Conservation (phyloP, 306 rosid genomes). For the Trifolium dubium region DNA sequence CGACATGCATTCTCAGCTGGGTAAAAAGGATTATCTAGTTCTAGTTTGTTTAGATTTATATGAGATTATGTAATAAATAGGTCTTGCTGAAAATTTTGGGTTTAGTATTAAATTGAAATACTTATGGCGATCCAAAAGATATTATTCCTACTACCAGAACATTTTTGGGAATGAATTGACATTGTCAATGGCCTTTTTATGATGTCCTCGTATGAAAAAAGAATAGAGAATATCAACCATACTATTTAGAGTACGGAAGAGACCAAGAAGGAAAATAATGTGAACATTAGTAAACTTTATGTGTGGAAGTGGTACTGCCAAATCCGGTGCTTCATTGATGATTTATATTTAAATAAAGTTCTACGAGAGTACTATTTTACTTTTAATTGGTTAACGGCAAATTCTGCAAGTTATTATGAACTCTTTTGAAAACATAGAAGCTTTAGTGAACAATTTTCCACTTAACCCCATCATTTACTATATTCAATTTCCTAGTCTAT, state of each 20-base stretch:
- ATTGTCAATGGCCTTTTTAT: background rate
- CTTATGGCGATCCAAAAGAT: background rate
- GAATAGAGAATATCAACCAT: background rate
- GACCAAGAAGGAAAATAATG: background rate
- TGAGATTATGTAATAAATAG: slow-evolving; percentile 26
- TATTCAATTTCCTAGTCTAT: too few relatives aligned
- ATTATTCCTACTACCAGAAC: background rate
- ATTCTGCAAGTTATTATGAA: too few relatives aligned
- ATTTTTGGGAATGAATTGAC: background rate
- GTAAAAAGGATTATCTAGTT: slow-evolving; percentile 9
- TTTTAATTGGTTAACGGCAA: too few relatives aligned
- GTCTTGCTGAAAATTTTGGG: background rate
- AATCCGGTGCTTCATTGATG: too few relatives aligned
- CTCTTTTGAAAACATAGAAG: too few relatives aligned
- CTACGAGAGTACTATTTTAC: too few relatives aligned
- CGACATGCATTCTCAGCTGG: background rate
- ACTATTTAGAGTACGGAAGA: background rate
- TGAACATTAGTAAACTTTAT: too few relatives aligned
- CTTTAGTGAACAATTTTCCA: too few relatives aligned
- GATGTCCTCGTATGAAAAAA: background rate
- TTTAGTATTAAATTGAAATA: background rate
- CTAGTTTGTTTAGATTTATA: slow-evolving; percentile 27
- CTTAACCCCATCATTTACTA: too few relatives aligned
- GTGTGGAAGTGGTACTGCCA: too few relatives aligned
- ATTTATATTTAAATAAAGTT: too few relatives aligned